A percentile compares a stretch with the other conserved stretches of the same genome.
phyloP scores from a whole-genome alignment of 2,329 filamentous ascomycete species.

The Fusarium heterosporum region DNA sequence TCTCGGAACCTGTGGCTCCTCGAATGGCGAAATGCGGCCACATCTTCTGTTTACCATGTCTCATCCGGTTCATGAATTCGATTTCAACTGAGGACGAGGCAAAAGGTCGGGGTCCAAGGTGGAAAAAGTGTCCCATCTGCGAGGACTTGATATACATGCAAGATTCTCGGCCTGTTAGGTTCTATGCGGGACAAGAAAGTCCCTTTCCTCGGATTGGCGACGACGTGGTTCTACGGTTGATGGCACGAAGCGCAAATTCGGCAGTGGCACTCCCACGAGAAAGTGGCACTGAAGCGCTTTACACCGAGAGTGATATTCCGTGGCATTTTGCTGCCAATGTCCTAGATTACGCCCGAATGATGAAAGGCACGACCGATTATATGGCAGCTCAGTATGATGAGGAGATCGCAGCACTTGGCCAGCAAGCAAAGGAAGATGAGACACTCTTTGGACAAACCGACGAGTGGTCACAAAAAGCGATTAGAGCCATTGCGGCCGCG shows the following conservation, averaged over 20 bases:
- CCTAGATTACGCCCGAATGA: conserved; percentile 92
- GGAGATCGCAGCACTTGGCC: conserved; percentile 79
- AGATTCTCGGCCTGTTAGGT: conserved; percentile 88
- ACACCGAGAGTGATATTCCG: conserved; percentile 80
- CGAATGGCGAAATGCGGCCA: conserved; percentile 98
- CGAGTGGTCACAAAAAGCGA: conserved; percentile 91
- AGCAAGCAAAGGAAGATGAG: conserved; percentile 89
- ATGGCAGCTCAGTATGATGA: conserved; percentile 83
- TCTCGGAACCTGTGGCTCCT: conserved; percentile 91
- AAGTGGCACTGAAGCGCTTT: conserved; percentile 75
- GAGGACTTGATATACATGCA: conserved; percentile 94
- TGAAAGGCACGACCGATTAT: conserved; percentile 93
- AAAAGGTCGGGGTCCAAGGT: conserved; percentile 77
- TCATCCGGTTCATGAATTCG: conserved; percentile 96
- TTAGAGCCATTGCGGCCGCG: conserved; percentile 76
- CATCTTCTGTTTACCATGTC: conserved; percentile 93
- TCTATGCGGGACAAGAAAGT: conserved; percentile 90
- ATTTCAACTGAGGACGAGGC: conserved; percentile 76
- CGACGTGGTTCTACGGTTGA: conserved; percentile 88
- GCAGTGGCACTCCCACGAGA: conserved; percentile 91
- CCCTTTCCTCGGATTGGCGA: conserved; percentile 83
- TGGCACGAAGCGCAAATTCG: conserved; percentile 82
- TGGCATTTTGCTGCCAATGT: conserved; percentile 97
- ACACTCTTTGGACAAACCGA: conserved; percentile 90
- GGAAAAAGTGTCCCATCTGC: conserved; percentile 97